Base-by-base conservation (phyloP, 2,329 filamentous ascomycete species). In the Westerdykella ornata region DNA sequence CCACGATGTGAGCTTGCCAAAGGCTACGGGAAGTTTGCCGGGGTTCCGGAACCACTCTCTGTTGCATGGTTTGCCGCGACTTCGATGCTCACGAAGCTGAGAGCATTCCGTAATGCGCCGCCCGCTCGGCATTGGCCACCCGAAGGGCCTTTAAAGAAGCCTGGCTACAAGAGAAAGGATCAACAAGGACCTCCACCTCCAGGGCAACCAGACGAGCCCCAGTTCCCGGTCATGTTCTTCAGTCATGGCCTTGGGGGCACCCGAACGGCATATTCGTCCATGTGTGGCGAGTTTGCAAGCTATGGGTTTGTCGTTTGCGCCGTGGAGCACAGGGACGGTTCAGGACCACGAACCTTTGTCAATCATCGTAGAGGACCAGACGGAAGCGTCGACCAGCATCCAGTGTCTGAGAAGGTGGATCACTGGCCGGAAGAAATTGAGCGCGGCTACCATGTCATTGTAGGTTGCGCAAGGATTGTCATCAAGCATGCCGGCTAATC, bases 171-270 rank as follows among this genome's bases (percentile, higher is more conserved):
- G 30, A 66, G 67, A 6, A 72, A 72, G 47, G 67, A 68, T 18
- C 52, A 65, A 29, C 55, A 57, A 14, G 72, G 72, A 1, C 44
- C 52, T 4, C 68, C 67, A 18, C 68, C 66, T 1, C 46, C 55
- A 34, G 63, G 57, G 5, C 48, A 52, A 20, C 37, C 48, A 12
- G 40, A 53, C 2, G 55, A 62, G 44, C 75, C 77, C 0, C 68
- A 47, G 3, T 84, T 83, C 44, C 80, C 81, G 1, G 65, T 83
- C 16, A 68, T 84, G 26, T 69, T 84, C 16, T 84, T 85, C 59
- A 81, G 77, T 51, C 81, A 84, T 59, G 81, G 81, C 0, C 62
- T 84, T 5, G 79, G 80, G 4, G 80, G 79, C 0, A 81, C 77
- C 2, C 66, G 79, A 35, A 82, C 79, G 2, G 75, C 74, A 47